Conservation (phyloP, 1,284 basidiomycete genomes). For the Phlebopus sp. region DNA sequence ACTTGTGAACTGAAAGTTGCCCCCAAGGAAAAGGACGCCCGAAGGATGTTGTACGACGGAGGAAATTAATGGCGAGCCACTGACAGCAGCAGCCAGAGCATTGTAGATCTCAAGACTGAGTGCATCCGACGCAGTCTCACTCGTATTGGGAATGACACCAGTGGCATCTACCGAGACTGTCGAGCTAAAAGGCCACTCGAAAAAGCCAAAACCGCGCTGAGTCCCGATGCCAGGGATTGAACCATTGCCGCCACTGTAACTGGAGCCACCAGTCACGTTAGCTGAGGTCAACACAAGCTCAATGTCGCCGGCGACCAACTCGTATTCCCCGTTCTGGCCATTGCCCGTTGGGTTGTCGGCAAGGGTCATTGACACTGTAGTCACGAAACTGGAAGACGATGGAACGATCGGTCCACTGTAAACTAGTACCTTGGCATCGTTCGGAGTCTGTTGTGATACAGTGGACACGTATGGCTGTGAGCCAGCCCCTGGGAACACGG, state of each 20-base stretch:
- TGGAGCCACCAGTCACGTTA: slow-evolving; percentile 37
- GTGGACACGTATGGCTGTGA: slow-evolving; percentile 63
- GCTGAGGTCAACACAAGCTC: slow-evolving; percentile 71
- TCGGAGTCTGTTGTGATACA: slow-evolving; percentile 71
- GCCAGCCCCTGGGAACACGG: slow-evolving; percentile 75
- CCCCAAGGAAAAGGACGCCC: slow-evolving; percentile 72
- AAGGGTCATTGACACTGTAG: slow-evolving; percentile 72
- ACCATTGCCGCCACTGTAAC: slow-evolving; percentile 30
- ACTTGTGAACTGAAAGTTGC: slow-evolving; percentile 67
- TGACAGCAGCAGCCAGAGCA: slow-evolving; percentile 47
- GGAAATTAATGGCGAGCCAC: slow-evolving; percentile 41
- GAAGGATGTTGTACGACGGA: slow-evolving; percentile 65
- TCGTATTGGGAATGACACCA: slow-evolving; percentile 59
- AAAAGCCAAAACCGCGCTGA: slow-evolving; percentile 65
- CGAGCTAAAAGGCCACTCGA: slow-evolving; percentile 69
- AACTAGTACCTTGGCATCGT: slow-evolving; percentile 62
- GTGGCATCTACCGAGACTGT: slow-evolving; percentile 52
- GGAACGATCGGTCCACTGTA: slow-evolving; percentile 84
- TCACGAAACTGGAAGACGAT: slow-evolving; percentile 67
- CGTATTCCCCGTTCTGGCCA: slow-evolving; percentile 65
- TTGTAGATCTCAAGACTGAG: slow-evolving; percentile 60
- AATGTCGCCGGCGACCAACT: slow-evolving; percentile 80
- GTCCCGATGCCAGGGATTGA: slow-evolving; percentile 29
- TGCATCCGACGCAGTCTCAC: slow-evolving; percentile 69
- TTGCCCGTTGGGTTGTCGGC: slow-evolving; percentile 56